Evolutionary conservation across 2,329 filamentous ascomycete species (phyloP).

Genomic region (Beauveria medogensis): DNA sequence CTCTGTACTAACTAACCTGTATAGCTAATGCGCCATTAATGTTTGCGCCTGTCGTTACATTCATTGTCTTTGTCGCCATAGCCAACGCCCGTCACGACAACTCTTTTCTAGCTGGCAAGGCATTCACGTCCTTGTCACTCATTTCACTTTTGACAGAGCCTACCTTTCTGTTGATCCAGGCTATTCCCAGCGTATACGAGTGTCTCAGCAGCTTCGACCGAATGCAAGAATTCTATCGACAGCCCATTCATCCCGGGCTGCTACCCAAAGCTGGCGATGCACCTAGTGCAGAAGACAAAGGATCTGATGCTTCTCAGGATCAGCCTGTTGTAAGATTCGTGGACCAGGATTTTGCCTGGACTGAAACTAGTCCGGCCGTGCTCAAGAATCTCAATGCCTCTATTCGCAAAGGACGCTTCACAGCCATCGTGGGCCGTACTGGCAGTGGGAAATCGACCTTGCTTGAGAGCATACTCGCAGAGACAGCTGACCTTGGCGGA

Average conservation of each 20-base stretch:
- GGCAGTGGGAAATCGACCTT: slow-evolving; percentile 16
- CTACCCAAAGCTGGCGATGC: background rate
- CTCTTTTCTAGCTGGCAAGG: slow-evolving; percentile 11
- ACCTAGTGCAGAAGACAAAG: background rate
- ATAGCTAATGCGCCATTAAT: slow-evolving; percentile 12
- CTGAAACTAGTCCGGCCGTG: background rate
- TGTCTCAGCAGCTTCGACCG: slow-evolving; percentile 18
- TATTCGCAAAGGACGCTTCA: background rate
- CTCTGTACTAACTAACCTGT: background rate
- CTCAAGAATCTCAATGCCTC: background rate
- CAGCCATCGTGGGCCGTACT: background rate
- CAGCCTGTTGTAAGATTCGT: background rate
- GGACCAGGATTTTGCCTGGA: slow-evolving; percentile 1
- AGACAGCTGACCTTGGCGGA: background rate
- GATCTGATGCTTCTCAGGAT: background rate
- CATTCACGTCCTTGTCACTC: slow-evolving; percentile 20
- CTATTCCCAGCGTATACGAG: background rate
- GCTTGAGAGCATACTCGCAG: slow-evolving; percentile 13
- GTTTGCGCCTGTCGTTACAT: slow-evolving; percentile 13
- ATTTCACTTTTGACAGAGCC: slow-evolving; percentile 17
- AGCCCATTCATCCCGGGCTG: background rate
- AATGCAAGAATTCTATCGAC: slow-evolving; percentile 15
- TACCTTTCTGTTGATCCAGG: slow-evolving; percentile 11
- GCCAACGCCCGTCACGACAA: slow-evolving; percentile 10
- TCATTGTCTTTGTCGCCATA: background rate